A percentile compares a stretch with the other conserved stretches of the same genome.
Evolutionary conservation across 805 yeast genomes (phyloP).

Genomic region (Lipomyces chichibuensis): DNA sequence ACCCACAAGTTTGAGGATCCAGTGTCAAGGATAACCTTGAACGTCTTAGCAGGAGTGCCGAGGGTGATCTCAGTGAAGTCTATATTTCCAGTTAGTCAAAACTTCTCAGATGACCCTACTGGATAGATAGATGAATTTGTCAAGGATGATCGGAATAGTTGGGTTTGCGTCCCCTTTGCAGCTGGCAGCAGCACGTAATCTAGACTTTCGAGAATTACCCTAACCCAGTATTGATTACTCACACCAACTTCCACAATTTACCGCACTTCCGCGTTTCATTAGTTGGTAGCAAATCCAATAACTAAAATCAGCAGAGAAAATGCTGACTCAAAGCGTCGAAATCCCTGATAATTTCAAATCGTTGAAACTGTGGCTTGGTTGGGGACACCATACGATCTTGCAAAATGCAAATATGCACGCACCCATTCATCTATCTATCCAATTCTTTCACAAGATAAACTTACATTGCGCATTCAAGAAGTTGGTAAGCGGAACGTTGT

Average conservation of each 20-base stretch:
- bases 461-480: slow-evolving; percentile 83
- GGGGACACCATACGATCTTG: too few species aligned
- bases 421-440: not conserved
- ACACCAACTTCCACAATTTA: too few species aligned
- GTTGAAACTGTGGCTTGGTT: too few species aligned
- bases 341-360: too few species aligned
- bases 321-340: too few species aligned
- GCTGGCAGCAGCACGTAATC: too few species aligned
- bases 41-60: slow-evolving; percentile 92
- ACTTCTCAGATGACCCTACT: not conserved
- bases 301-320: too few species aligned
- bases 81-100: not conserved
- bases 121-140: not conserved
- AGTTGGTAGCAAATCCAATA: too few species aligned
- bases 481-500: slow-evolving; percentile 85
- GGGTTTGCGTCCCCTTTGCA: too few species aligned
- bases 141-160: not conserved
- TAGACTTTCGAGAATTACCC: not conserved
- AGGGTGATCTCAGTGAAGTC: slow-evolving; percentile 87
- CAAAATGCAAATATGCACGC: too few species aligned
- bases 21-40: slow-evolving; percentile 93
- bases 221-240: too few species aligned
- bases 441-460: slow-evolving; percentile 7
- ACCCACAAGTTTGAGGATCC: slow-evolving; percentile 98
- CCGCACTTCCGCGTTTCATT: too few species aligned